Evolutionary conservation across 192 early-diverging fungal species (phyloP).

Genomic region (Backusella psychrophila): DNA sequence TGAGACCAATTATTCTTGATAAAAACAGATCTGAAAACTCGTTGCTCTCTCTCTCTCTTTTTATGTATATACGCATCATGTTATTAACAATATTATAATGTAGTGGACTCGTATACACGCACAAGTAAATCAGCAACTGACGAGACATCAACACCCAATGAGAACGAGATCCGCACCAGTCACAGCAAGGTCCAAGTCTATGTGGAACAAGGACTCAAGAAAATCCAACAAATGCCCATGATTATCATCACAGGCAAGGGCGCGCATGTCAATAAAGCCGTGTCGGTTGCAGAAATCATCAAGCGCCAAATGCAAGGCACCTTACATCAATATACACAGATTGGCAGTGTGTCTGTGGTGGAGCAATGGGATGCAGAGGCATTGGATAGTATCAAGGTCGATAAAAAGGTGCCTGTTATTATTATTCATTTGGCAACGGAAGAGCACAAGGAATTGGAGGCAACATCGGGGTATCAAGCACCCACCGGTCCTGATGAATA

Average conservation of each 20-base stretch:
- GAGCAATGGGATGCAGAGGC: constrained; percentile 35
- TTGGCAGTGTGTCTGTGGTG: constrained; percentile 33
- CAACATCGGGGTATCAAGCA: constrained; percentile 21
- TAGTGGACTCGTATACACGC: constrained; percentile 35
- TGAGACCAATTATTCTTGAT: neutral
- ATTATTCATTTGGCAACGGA: constrained; percentile 22
- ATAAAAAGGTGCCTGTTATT: constrained; percentile 22
- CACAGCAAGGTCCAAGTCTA: constrained; percentile 15
- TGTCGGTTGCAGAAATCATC: constrained; percentile 65
- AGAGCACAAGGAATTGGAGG: constrained; percentile 6
- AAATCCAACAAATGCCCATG: constrained; percentile 5
- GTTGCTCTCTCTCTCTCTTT: neutral
- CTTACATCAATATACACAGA: constrained; percentile 54
- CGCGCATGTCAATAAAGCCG: constrained; percentile 55
- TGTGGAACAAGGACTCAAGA: constrained; percentile 22
- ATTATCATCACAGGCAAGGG: constrained; percentile 40
- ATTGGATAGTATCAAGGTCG: constrained; percentile 15
- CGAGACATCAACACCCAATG: neutral
- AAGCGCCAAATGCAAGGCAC: constrained; percentile 54
- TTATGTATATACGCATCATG: neutral
- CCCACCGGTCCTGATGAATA: constrained; percentile 23
- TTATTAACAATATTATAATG: no score
- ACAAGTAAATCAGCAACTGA: neutral
- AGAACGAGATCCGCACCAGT: constrained; percentile 31
- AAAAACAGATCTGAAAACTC: neutral